Conservation (phyloP, 352 stramenopile genomes). For the Phytophthora pistaciae region DNA sequence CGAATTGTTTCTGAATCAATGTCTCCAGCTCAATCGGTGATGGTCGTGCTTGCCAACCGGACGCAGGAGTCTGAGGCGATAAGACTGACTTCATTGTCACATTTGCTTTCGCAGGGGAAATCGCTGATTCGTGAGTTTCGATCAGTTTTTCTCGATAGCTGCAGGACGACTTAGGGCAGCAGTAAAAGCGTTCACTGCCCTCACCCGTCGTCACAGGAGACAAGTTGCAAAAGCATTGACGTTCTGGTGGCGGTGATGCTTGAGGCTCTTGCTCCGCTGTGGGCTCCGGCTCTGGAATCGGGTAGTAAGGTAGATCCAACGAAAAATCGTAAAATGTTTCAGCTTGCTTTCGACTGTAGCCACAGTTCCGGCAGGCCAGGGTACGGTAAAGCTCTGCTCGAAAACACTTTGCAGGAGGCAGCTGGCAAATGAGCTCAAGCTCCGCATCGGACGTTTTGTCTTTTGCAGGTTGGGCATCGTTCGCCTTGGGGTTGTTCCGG, state of each 20-base stretch:
- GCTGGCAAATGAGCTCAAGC: conserved; percentile 55
- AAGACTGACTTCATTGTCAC: conserved; percentile 6
- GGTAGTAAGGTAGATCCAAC: conserved; percentile 72
- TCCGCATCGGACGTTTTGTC: conserved; percentile 32
- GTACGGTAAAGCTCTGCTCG: conserved; percentile 79
- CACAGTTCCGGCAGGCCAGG: conserved; percentile 79
- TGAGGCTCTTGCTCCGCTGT: conserved; percentile 43
- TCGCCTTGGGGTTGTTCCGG: conserved; percentile 36
- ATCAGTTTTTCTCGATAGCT: conserved; percentile 65
- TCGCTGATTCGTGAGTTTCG: conserved; percentile 5
- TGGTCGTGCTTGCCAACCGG: conserved; percentile 15
- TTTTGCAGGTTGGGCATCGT: conserved; percentile 2
- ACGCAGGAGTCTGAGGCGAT: conserved; percentile 18
- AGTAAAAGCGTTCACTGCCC: conserved; percentile 51
- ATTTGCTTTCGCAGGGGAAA: conserved; percentile 23
- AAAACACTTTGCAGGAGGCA: conserved; percentile 84
- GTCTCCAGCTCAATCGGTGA: conserved; percentile 60
- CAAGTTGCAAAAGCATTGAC: conserved; percentile 71
- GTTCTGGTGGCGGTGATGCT: conserved; percentile 37
- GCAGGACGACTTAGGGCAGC: conserved; percentile 69
- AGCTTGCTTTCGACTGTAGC: conserved; percentile 79
- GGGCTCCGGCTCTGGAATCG: conserved; percentile 30
- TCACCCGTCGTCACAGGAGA: conserved; percentile 43
- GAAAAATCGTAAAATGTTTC: conserved; percentile 91
- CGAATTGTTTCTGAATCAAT: conserved; percentile 82